phyloP scores from a whole-genome alignment of 495 filamentous ascomycete genomes.

The Aspergillus carlsbadensis region DNA sequence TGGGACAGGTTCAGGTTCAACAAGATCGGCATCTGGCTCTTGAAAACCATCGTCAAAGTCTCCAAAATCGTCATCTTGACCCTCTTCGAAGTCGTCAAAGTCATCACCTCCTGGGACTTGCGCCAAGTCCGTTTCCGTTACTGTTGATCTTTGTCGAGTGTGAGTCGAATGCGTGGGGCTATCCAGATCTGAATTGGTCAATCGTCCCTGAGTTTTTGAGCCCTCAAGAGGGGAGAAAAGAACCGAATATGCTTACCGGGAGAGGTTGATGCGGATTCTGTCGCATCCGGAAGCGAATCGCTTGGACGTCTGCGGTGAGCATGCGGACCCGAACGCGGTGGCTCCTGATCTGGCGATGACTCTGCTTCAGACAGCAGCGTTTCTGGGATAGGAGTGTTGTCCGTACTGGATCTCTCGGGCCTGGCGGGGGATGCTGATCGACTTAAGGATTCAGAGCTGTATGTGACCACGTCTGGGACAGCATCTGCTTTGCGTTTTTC shows the following conservation, averaged over 20 bases:
- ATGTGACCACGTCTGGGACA: constrained; percentile 67
- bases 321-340: constrained; percentile 30
- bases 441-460: constrained; percentile 30
- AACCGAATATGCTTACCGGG: constrained; percentile 45
- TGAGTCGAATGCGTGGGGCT: constrained; percentile 32
- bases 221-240: constrained; percentile 19
- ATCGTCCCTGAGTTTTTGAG: constrained; percentile 47
- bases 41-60: constrained; percentile 90
- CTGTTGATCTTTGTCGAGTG: constrained; percentile 18
- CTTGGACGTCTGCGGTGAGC: constrained; percentile 44
- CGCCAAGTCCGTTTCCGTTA: constrained; percentile 35
- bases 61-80: constrained; percentile 74
- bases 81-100: constrained; percentile 96
- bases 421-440: constrained; percentile 20
- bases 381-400: constrained; percentile 39
- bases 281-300: constrained; percentile 49
- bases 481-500: constrained; percentile 77
- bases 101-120: constrained; percentile 59
- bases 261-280: constrained; percentile 43
- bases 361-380: constrained; percentile 47
- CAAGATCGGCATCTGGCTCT: constrained; percentile 52
- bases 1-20: constrained; percentile 31
- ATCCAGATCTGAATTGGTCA: constrained; percentile 57
- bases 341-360: constrained; percentile 36
- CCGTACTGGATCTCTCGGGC: constrained; percentile 17